Evolutionary conservation across 495 filamentous ascomycete genomes (phyloP).

Genomic region (Penicillium desertorum): DNA sequence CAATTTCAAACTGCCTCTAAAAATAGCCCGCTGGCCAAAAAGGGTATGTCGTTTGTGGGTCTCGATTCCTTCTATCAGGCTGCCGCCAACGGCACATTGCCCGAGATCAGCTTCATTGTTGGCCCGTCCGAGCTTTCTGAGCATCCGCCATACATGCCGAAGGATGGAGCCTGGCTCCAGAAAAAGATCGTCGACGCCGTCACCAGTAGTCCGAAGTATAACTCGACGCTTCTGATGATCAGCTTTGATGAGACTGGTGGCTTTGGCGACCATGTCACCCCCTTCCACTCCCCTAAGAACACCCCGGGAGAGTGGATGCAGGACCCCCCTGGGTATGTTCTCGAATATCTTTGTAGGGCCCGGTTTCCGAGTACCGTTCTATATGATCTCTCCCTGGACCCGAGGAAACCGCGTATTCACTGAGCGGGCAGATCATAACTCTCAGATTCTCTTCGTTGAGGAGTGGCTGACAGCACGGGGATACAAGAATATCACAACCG

Average conservation of each 20-base stretch:
- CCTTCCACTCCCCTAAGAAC: conserved; percentile 51
- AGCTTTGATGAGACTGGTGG: conserved; percentile 58
- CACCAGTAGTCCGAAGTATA: conserved; percentile 49
- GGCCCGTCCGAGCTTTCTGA: conserved; percentile 53
- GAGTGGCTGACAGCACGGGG: conserved; percentile 52
- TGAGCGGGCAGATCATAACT: conserved; percentile 57
- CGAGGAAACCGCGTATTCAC: conserved; percentile 55
- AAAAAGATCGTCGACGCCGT: conserved; percentile 55
- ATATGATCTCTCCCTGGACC: conserved; percentile 58
- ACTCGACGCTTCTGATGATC: conserved; percentile 51
- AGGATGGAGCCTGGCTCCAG: conserved; percentile 58
- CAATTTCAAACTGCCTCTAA: conserved; percentile 49
- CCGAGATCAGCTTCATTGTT: conserved; percentile 54
- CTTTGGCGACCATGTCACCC: conserved; percentile 55
- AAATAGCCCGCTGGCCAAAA: conserved; percentile 38
- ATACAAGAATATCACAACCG: conserved; percentile 46
- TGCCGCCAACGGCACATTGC: conserved; percentile 53
- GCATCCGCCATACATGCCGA: conserved; percentile 54
- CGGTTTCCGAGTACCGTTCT: conserved; percentile 54
- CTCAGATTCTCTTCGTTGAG: conserved; percentile 57
- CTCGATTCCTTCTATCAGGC: conserved; percentile 52
- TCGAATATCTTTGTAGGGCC: conserved; percentile 53
- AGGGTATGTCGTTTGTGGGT: conserved; percentile 46
- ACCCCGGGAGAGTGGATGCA: conserved; percentile 57
- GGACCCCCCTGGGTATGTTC: conserved; percentile 49